Percentiles rank a stretch among this genome's conserved stretches.
Conservation (phyloP, 148 eudicot genomes). For the Hydrangea macrophylla region DNA sequence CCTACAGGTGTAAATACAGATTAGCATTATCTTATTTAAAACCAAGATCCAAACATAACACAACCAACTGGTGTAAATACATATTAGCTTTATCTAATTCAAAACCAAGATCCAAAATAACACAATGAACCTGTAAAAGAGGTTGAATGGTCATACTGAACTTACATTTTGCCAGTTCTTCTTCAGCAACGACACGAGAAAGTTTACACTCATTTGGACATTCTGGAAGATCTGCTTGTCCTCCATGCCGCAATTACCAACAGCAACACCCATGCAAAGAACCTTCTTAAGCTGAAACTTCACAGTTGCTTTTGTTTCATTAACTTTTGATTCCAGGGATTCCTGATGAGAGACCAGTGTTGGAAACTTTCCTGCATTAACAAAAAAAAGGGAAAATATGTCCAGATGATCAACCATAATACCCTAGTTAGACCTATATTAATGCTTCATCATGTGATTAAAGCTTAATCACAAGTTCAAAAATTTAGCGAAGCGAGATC, state of each 20-base stretch:
- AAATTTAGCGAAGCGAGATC: neutral
- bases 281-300: constrained; percentile 42
- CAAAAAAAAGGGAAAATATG: neutral
- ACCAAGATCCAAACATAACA: too few relatives aligned
- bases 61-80: neutral
- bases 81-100: neutral
- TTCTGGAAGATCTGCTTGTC: constrained; percentile 43
- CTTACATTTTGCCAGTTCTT: constrained; percentile 49
- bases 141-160: neutral
- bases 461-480: neutral
- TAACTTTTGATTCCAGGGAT: constrained; percentile 35
- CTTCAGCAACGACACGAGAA: constrained; percentile 36
- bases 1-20: too few relatives aligned
- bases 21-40: too few relatives aligned
- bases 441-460: neutral
- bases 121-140: neutral
- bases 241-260: constrained; percentile 36
- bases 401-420: neutral
- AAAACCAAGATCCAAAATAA: too few relatives aligned
- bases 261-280: constrained; percentile 45
- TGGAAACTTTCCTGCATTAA: constrained; percentile 40
- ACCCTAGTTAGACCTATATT: neutral
- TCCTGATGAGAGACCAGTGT: constrained; percentile 40
- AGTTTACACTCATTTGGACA: constrained; percentile 40
- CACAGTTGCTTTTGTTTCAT: constrained; percentile 34